Evolutionary conservation across 768 basidiomycete genomes (phyloP), one percentile per base, ranked within the genome.

Genomic region (Trametopsis cervina): DNA sequence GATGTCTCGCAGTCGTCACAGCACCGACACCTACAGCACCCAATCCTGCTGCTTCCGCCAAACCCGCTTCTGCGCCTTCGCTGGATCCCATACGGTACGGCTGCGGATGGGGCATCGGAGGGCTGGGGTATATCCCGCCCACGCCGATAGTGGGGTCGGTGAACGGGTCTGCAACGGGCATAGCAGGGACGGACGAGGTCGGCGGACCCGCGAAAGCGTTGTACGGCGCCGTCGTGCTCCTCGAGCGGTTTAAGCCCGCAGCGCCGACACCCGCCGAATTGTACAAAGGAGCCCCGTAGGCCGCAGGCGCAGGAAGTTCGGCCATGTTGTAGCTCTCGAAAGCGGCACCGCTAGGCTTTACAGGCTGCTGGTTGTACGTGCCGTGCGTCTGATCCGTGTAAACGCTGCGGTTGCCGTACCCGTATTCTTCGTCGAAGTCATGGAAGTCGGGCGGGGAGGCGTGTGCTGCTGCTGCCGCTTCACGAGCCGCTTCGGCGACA

Each of bases 401-500:
- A 22, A 55, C 53, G 22, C 57, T 54, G 11, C 63, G 61, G 4
- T 58, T 56, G 35, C 60, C 59, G 11, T 50, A 63, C 7, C 63
- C 54, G 27, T 65, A 67, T n/a, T 67, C 70, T 39, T 57, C 60
- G 36, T 57, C 54, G 47, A 80, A 78, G 47, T 80, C 79, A 25
- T 82, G 70, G 60, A 76, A 80, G 50, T 74, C 72, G 55, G 60
- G 55, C 11, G 78, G 78, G 0, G 75, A 69, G 17, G 69, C 54
- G 35, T 48, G 69, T 0, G 77, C 70, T 1, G 73, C 65, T 0
- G 75, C 77, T 0, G 71, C 73, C 0, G 85, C 85, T 49, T 78
- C 81, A 2, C 74, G 75, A 0, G 85, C 84, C 0, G 85, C 86
- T 42, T 80, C 80, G 12, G 77, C 80, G 35, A 87, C 78, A 44